Evolutionary conservation across 2,329 filamentous ascomycete genomes (phyloP), one percentile per base, ranked within the genome.

Genomic region (Colletotrichum endophyticum): DNA sequence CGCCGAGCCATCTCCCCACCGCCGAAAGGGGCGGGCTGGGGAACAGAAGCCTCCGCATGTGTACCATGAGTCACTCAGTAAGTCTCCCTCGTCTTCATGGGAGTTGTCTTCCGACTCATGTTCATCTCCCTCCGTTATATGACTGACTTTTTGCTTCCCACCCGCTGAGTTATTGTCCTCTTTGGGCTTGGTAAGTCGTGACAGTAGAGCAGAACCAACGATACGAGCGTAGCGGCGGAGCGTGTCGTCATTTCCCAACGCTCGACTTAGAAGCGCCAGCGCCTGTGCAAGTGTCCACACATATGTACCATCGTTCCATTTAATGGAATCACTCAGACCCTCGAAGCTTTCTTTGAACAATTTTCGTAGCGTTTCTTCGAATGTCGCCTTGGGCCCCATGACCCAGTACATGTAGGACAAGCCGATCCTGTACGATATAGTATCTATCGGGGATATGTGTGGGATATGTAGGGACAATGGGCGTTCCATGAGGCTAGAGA

Each of bases 1-100:
- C 44, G 44, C 44, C n/a, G 44, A 53, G n/a, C 44, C n/a, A 53
- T 53, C n/a, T 53, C 44, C 11, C 44, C 44, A 53, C n/a, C 44
- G 44, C n/a, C 11, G n/a, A 5, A 53, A 53, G 11, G 44, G n/a
- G 2, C 44, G 44, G n/a, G 44, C n/a, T 53, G 44, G 44, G n/a
- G 44, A 53, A 53, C 44, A 53, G 3, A 22, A 53, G 44, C 44
- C 44, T 53, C n/a, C n/a, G 44, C n/a, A 53, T 8, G 44, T 53
- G 3, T 22, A 3, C n/a, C 44, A 4, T 4, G 44, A 4, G n/a
- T 53, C 39, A 49, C 3, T 4, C 39, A 49, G 39, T 2, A 49
- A 49, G 39, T 49, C 39, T 49, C 39, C 39, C 19, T 49, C 39
- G 19, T 49, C 39, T 49, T 49, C 3, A 49, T 1, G 39, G 39